Conservation (phyloP, 179 eudicot species). For the Silene vulgaris region DNA sequence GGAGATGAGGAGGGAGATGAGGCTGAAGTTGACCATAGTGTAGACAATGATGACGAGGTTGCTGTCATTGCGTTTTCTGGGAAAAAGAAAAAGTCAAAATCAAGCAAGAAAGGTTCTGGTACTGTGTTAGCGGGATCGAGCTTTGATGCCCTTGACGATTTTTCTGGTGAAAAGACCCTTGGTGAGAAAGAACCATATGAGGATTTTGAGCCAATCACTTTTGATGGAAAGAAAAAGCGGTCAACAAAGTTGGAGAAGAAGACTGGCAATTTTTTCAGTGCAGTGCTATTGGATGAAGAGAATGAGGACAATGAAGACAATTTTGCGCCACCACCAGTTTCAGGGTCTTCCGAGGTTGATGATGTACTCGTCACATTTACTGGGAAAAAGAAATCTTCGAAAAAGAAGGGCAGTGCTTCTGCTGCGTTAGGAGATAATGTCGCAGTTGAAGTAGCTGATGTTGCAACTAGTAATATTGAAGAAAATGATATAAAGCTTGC, state of each 20-base stretch:
- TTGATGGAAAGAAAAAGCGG: constrained; percentile 51
- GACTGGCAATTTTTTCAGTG: constrained; percentile 39
- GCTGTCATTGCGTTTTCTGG: constrained; percentile 46
- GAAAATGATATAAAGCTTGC: constrained; percentile 29
- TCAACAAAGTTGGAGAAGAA: constrained; percentile 30
- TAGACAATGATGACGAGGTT: constrained; percentile 41
- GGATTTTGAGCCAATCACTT: constrained; percentile 16
- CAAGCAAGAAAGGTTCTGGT: constrained; percentile 29
- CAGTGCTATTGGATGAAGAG: constrained; percentile 45
- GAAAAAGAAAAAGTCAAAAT: constrained; percentile 55
- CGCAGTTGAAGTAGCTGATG: constrained; percentile 21
- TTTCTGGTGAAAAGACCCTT: constrained; percentile 4
- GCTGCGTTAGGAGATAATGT: constrained; percentile 28
- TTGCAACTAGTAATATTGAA: constrained; percentile 20
- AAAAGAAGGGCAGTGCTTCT: constrained; percentile 51
- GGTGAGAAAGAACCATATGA: neutral
- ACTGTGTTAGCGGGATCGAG: constrained; percentile 26
- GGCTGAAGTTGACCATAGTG: constrained; percentile 26
- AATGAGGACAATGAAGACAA: constrained; percentile 35
- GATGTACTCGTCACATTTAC: constrained; percentile 43
- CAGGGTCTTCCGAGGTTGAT: constrained; percentile 18
- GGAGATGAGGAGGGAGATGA: constrained; percentile 40
- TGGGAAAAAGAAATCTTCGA: constrained; percentile 88
- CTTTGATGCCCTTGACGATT: constrained; percentile 38
- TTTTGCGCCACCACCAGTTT: neutral